Evolutionary conservation across 768 basidiomycete species (phyloP).

Genomic region (Favolaschia claudopus): DNA sequence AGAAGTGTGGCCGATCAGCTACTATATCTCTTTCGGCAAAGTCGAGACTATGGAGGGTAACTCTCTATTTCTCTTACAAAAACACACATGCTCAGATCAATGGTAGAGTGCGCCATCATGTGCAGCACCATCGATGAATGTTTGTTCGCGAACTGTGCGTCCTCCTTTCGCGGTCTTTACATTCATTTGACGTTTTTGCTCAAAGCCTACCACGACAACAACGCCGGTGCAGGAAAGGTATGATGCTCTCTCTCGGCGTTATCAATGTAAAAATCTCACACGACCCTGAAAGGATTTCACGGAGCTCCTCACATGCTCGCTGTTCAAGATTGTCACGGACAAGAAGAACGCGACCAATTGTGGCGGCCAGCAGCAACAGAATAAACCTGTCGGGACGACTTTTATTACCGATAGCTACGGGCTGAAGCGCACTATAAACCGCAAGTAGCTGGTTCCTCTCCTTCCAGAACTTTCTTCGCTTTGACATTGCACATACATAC

Average conservation of each 20-base stretch:
- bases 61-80: not conserved
- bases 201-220: slow-evolving; percentile 23
- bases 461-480: no score
- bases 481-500: no score
- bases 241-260: not conserved
- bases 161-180: not conserved
- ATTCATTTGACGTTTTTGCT: no score
- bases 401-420: slow-evolving; percentile 15
- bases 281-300: no score
- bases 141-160: slow-evolving; percentile 14
- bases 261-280: no score
- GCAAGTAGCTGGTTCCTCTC: no score
- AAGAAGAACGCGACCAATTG: slow-evolving; percentile 14
- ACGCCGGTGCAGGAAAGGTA: slow-evolving; percentile 8
- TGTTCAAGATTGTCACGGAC: slow-evolving; percentile 1
- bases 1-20: not conserved
- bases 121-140: slow-evolving; percentile 1
- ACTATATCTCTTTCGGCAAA: slow-evolving; percentile 16
- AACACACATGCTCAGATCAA: not conserved
- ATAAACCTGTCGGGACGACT: not conserved
- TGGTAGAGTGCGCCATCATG: slow-evolving; percentile 16
- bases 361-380: slow-evolving; percentile 18
- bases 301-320: slow-evolving; percentile 22
- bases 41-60: slow-evolving; percentile 4
- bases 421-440: not conserved